Evolutionary conservation across 176 grass and related monocot genomes (phyloP).

Genomic region (Thinopyrum elongatum): DNA sequence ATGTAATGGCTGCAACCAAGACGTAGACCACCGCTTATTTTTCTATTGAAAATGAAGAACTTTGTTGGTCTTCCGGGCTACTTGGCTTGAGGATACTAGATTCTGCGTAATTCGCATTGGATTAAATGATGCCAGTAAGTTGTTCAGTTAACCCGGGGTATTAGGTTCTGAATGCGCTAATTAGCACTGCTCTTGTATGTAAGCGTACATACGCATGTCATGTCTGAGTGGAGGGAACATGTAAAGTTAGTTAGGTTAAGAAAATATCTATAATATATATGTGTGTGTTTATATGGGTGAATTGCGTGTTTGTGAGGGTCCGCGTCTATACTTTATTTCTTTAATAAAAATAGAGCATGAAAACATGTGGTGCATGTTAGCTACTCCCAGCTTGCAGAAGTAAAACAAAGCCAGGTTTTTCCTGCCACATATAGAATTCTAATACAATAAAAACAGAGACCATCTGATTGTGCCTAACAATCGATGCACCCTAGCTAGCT

Average conservation of each 20-base stretch:
- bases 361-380: neutral
- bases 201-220: neutral
- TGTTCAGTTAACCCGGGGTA: constrained; percentile 17
- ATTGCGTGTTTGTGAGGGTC: no score
- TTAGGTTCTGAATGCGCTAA: neutral
- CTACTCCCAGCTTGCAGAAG: neutral
- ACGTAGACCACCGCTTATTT: neutral
- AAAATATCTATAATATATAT: no score
- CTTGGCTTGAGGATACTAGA: neutral
- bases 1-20: neutral
- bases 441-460: neutral
- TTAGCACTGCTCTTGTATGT: neutral
- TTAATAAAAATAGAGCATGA: neutral
- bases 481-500: neutral
- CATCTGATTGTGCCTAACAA: neutral
- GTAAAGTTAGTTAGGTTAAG: no score
- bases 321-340: no score
- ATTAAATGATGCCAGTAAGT: neutral
- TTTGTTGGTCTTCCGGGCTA: neutral
- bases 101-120: neutral
- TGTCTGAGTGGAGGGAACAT: constrained; percentile 2
- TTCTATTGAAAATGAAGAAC: neutral
- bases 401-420: neutral
- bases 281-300: no score
- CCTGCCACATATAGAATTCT: neutral